phyloP scores from a whole-genome alignment of 139 green algal species.

The Auxenochlorella pyrenoidosa region DNA sequence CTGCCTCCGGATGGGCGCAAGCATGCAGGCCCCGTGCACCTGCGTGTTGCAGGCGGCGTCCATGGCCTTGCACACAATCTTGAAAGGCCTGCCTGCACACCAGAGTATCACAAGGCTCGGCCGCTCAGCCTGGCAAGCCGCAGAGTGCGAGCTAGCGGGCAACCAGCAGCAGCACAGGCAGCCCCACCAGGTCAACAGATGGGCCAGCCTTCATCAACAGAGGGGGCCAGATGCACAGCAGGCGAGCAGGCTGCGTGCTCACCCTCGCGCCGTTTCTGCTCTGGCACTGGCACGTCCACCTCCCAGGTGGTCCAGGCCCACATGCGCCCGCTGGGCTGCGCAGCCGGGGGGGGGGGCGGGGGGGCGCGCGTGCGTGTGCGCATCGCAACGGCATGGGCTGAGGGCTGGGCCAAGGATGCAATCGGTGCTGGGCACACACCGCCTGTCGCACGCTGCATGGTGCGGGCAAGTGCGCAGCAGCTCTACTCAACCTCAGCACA shows the following conservation, averaged over 20 bases:
- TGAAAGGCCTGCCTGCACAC: neutral
- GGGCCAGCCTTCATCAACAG: neutral
- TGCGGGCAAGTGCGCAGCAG: no score
- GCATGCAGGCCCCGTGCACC: neutral
- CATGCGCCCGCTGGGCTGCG: conserved; percentile 2
- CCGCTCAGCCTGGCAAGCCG: neutral
- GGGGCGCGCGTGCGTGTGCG: no score
- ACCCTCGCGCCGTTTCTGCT: neutral
- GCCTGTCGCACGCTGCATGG: no score
- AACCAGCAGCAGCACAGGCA: neutral
- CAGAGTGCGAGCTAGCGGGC: neutral
- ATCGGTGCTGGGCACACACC: no score
- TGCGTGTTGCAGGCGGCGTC: neutral
- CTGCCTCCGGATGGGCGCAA: no score
- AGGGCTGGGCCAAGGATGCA: no score
- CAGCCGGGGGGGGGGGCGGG: no score
- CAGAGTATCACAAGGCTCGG: no score
- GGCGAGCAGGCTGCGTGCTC: neutral
- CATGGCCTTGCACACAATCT: conserved; percentile 6
- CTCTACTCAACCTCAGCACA: no score
- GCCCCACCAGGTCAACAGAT: no score
- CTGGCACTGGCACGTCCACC: neutral
- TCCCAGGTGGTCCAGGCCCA: neutral
- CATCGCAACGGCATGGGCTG: no score
- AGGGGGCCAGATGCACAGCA: neutral